Percentiles rank a stretch among this genome's conserved stretches.
Evolutionary conservation across 2,329 filamentous ascomycete species (phyloP).

Genomic region (Calonectria honghensis): DNA sequence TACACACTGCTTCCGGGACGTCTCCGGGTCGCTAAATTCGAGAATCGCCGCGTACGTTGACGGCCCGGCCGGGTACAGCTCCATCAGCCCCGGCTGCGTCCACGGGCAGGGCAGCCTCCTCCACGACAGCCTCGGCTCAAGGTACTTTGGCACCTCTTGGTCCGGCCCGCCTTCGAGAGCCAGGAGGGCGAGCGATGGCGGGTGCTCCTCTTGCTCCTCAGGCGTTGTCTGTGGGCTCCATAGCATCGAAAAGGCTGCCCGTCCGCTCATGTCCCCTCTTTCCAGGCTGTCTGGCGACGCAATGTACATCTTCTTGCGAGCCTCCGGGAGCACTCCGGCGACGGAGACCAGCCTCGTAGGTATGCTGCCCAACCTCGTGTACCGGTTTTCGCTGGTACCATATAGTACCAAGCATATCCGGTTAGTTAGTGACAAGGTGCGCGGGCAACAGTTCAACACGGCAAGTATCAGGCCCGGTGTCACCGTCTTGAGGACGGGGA

Average conservation of each 20-base stretch:
- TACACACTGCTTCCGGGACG: conserved; percentile 26
- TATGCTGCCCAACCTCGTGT: conserved; percentile 32
- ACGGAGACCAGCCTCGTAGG: conserved; percentile 24
- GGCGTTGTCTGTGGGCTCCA: neutral
- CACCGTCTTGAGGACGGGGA: conserved; percentile 33
- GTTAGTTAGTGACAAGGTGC: conserved; percentile 24
- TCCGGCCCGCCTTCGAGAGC: conserved; percentile 30
- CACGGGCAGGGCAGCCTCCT: conserved; percentile 36
- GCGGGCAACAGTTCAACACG: conserved; percentile 33
- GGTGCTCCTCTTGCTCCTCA: neutral
- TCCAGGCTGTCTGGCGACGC: conserved; percentile 33
- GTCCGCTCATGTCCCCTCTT: conserved; percentile 32
- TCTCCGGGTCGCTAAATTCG: conserved; percentile 30
- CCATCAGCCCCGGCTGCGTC: conserved; percentile 36
- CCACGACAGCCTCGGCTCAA: conserved; percentile 32
- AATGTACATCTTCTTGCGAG: conserved; percentile 38
- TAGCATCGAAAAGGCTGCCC: conserved; percentile 36
- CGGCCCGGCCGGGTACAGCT: conserved; percentile 12
- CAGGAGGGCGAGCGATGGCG: conserved; percentile 16
- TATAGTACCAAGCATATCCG: conserved; percentile 33
- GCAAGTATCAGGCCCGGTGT: conserved; percentile 32
- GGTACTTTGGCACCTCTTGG: conserved; percentile 23
- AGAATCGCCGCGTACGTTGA: conserved; percentile 27
- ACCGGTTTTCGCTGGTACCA: conserved; percentile 32
- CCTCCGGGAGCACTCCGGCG: conserved; percentile 24